These are phyloP conservation scores for Whalleya microplaca DNA, from an alignment of 2,329 filamentous ascomycete species.

Conservation along the genomic window DNA sequence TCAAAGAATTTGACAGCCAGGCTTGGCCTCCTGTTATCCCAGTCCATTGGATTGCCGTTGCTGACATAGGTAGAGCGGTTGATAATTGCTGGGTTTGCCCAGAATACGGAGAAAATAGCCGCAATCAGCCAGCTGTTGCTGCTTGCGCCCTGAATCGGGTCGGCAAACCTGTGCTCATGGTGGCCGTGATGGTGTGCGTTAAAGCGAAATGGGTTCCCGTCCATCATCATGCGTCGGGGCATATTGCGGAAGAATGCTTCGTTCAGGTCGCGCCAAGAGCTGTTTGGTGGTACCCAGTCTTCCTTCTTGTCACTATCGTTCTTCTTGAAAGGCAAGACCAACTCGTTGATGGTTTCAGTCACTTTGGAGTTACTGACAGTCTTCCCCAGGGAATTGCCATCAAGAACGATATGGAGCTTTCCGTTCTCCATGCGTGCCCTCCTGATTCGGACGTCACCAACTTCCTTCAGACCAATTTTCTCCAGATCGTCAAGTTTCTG, in stretches of 20 bases:
- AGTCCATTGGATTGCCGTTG: slow-evolving; percentile 28
- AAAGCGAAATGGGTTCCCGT: slow-evolving; percentile 37
- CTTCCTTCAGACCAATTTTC: slow-evolving; percentile 44
- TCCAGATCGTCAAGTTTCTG: slow-evolving; percentile 43
- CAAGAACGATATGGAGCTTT: slow-evolving; percentile 46
- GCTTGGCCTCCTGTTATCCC: slow-evolving; percentile 20
- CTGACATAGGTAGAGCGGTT: slow-evolving; percentile 39
- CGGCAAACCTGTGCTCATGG: slow-evolving; percentile 41
- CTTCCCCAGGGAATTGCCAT: slow-evolving; percentile 40
- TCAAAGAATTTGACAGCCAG: slow-evolving; percentile 45
- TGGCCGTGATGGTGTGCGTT: slow-evolving; percentile 29
- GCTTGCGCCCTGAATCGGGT: slow-evolving; percentile 47
- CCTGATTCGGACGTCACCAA: slow-evolving; percentile 43
- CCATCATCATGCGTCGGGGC: slow-evolving; percentile 36
- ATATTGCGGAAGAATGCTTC: slow-evolving; percentile 41
- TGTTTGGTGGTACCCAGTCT: slow-evolving; percentile 45
- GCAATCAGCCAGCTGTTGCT: slow-evolving; percentile 49
- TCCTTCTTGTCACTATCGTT: slow-evolving; percentile 30
- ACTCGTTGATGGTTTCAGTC: slow-evolving; percentile 46
- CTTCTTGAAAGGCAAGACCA: slow-evolving; percentile 43
- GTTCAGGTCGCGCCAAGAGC: slow-evolving; percentile 46
- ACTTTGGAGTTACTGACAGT: slow-evolving; percentile 45
- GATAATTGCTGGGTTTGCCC: slow-evolving; percentile 47
- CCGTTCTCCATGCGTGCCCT: slow-evolving; percentile 48
- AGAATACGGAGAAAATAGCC: slow-evolving; percentile 50